Evolutionary conservation across 192 early-diverging fungal species (phyloP), one percentile per base, ranked within the genome.

Genomic region (Gryganskiella cystojenkinii): DNA sequence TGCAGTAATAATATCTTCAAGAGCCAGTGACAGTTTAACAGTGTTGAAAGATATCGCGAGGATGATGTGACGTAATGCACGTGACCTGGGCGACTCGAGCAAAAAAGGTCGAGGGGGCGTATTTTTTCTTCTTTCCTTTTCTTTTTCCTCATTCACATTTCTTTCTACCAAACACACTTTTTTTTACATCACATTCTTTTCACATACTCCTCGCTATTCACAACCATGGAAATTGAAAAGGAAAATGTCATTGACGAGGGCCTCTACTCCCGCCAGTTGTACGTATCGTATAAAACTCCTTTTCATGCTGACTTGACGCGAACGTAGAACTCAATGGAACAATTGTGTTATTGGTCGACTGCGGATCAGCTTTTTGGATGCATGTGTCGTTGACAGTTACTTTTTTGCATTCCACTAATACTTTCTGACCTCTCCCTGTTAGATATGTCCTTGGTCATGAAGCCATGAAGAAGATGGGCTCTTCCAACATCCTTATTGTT

Each of bases 191-290:
- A 30, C 46, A 30, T 15, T 3, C 25, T 30, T 49, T 14, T 42
- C 20, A 61, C 15, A 45, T 22, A 57, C 35, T 24, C 17, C 31
- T 8, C 31, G 9, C 37, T 2, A 44, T 27, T 11, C 28, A n/a
- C 37, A 60, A 62, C 45, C 24, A 82, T 83, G 75, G 85, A 89
- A 50, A 67, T 76, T 22, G 85, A 86, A 69, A 81, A 81, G 35
- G 74, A 82, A 27, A 79, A 64, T 47, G 54, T 59, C 34, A 98
- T 99, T 71, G 98, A 99, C 84, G 98, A 99, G 84, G 86, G 96
- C 42, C 90, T 98, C 31, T 99, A 99, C 86, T 99, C 98, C 52
- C 92, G 98, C 57, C 98, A 99, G 81, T 89, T 99, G 98, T 99
- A 94, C 85, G 92, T 85, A 59, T 14, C 57, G 72, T n/a, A n/a